Base-by-base conservation (phyloP, 2,329 filamentous ascomycete genomes). In the Fusarium virguliforme region DNA sequence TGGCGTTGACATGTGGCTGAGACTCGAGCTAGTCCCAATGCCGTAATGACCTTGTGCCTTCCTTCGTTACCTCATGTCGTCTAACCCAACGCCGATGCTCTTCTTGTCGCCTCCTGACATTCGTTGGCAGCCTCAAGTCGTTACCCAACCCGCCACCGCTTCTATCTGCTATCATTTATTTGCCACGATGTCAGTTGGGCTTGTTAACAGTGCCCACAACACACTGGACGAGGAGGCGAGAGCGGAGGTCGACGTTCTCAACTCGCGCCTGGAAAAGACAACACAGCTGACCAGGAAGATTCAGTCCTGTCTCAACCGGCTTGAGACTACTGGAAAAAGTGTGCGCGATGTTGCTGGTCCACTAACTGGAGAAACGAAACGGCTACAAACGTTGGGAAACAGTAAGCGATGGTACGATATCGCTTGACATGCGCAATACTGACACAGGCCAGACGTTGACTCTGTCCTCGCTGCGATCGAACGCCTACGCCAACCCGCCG, bases 221-320 rank as follows among this genome's bases (percentile, higher is more conserved):
- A 85, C 86, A 34, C 83, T 87, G 57, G 90, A 92, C 75, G 90
- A 92, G 78, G 90, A 92, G 81, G 89, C 90, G 48, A 85, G 89
- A 63, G 90, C 90, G 50, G 90, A 92, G 79, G 90, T 92, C 60
- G 90, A 92, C 72, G 90, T 92, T 32, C 84, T 92, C 53, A 91
- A 91, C 74, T 92, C 90, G 60, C 86, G 90, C 40, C 89, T 98
- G 68, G 94, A 97, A 75, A 98, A 97, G 87, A 97, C 97, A 74
- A 92, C 94, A 66, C 90, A 94, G 78, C 88, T 98, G 79, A 97
- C 94, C 34, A 97, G 96, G 85, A 97, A 97, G 85, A 98, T 99
- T 62, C 93, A 97, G 81, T 92, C 93, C 30, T 97, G 94, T 57
- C 87, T 98, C 73, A 89, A 90, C 38, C 89, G 95, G 62, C 86